Conservation (phyloP, 2,329 filamentous ascomycete genomes). For the Penicillium sp. region DNA sequence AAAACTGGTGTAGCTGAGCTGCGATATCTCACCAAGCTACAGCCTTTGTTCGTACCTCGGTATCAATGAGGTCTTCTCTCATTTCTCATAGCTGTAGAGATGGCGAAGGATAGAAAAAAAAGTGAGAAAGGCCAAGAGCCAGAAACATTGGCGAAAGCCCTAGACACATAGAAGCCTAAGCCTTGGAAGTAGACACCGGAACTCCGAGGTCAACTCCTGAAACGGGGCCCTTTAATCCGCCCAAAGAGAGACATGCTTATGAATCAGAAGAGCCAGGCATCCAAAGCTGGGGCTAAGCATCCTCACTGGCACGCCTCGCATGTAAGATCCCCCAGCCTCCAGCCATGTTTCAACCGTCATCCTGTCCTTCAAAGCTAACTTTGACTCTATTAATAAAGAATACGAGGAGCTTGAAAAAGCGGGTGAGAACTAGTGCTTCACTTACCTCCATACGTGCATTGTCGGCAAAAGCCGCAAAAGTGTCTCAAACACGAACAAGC, state of each 20-base stretch:
- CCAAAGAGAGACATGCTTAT: background rate
- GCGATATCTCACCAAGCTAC: background rate
- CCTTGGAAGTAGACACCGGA: background rate
- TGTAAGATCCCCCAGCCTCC: background rate
- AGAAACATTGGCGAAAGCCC: too few relatives aligned
- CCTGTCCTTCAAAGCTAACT: background rate
- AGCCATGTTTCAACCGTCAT: background rate
- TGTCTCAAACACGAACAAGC: background rate
- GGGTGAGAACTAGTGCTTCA: background rate
- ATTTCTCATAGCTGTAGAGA: too few relatives aligned
- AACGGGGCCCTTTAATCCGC: background rate
- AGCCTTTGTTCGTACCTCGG: background rate
- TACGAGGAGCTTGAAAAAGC: background rate
- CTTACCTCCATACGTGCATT: background rate
- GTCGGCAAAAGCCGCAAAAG: background rate
- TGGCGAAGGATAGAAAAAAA: background rate
- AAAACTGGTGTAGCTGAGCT: background rate
- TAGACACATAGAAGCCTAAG: too few relatives aligned
- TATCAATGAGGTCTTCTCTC: too few relatives aligned
- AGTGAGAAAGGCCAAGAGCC: background rate
- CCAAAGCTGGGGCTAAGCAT: background rate
- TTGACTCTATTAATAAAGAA: background rate
- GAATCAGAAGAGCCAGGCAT: background rate
- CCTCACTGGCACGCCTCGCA: background rate
- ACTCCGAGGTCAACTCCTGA: background rate